Evolutionary conservation across 108 stramenopile genomes (phyloP), one percentile per base, ranked within the genome.

Genomic region (Seminavis robusta): DNA sequence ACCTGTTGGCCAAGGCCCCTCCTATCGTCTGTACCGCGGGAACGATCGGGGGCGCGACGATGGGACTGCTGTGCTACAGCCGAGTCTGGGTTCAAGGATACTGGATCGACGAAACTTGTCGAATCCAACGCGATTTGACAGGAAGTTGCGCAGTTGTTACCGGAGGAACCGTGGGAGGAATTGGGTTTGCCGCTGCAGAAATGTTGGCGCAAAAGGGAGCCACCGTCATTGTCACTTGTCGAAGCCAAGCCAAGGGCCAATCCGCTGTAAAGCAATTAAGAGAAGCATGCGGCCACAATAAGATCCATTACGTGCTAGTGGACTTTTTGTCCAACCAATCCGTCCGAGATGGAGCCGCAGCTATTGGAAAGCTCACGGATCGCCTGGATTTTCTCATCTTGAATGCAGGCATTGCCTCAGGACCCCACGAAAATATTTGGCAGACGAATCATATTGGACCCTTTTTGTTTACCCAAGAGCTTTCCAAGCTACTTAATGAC

Each of bases 401-500:
- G 27, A 52, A 52, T 19, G 51, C 51, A 7, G 51, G 51, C 13
- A 52, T 34, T 4, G 9, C 16, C 27, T 19, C 17, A 23, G 33
- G 9, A 9, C 34, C 29, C 26, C 15, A 38, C 6, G 56, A 38
- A 30, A 57, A 17, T 25, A 31, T 57, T 11, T 43, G 56, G 56
- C 38, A 41, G 42, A 57, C 56, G 0, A 57, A 57, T 32, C 56
- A 57, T 39, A 16, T 52, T 17, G 51, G 51, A 10, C 51, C 51
- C 0, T 52, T 33, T 15, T 3, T 52, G 4, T 52, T 52, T 34
- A 36, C 51, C 33, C 34, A 52, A 17, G 51, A 52, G 51, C 33
- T 52, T 24, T 37, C 37, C 34, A 33, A 17, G 13, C 11, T 24
- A 29, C 13, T 52, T 19, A 19, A 37, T 4, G 34, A 34, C 34